Percentiles rank a stretch among this genome's conserved stretches.
phyloP scores from a whole-genome alignment of 208 protist species.

The Crithidia fasciculata region DNA sequence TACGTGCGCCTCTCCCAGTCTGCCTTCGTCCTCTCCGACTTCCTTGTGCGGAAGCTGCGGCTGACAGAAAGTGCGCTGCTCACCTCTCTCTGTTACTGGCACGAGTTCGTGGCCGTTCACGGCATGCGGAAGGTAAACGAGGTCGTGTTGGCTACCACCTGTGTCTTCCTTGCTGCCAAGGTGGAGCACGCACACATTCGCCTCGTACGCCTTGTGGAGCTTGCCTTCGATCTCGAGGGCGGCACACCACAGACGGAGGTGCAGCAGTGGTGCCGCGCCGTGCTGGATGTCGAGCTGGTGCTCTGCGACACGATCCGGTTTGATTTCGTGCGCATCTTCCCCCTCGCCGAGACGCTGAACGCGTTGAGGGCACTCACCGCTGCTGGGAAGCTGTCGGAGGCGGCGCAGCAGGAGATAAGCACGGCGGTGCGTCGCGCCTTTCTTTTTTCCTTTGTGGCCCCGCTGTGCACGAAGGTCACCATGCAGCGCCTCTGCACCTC shows the following conservation, averaged over 20 bases:
- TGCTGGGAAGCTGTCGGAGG: conserved; percentile 18
- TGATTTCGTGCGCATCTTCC: conserved; percentile 80
- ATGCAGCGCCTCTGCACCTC: conserved; percentile 51
- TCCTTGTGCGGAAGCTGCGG: conserved; percentile 60
- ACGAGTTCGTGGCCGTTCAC: conserved; percentile 75
- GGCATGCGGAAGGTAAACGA: conserved; percentile 65
- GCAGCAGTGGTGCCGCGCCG: conserved; percentile 54
- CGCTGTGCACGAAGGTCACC: conserved; percentile 56
- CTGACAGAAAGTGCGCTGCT: conserved; percentile 64
- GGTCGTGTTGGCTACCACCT: conserved; percentile 74
- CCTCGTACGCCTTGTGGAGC: conserved; percentile 55
- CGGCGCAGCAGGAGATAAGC: conserved; percentile 34
- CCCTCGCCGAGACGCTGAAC: conserved; percentile 48
- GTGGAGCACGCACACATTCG: conserved; percentile 87
- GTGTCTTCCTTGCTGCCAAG: conserved; percentile 85
- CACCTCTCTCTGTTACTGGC: conserved; percentile 86
- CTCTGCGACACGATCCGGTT: conserved; percentile 78
- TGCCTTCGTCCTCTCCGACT: conserved; percentile 77
- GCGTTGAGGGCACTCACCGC: conserved; percentile 38
- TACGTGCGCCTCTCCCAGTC: conserved; percentile 63
- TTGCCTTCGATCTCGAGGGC: conserved; percentile 66
- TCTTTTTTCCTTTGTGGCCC: conserved; percentile 75
- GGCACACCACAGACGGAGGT: conserved; percentile 33
- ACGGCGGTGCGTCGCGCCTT: conserved; percentile 62
- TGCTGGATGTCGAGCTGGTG: conserved; percentile 81